Base-by-base conservation (phyloP, 306 rosid species). In the Prinsepia uniflora region DNA sequence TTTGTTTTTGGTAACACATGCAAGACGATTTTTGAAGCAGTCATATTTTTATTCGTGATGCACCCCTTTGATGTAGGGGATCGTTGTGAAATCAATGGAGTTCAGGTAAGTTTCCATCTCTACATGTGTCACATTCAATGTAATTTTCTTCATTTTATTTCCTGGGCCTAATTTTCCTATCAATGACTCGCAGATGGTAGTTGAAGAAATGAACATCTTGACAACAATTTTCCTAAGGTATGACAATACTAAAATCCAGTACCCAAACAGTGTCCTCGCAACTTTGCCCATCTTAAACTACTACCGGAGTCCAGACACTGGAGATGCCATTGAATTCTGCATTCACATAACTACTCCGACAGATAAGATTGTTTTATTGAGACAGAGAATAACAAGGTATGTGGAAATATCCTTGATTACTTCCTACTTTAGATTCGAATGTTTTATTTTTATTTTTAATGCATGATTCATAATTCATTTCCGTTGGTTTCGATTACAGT, bases 1-100 rank as follows among this genome's bases (percentile, higher is more conserved):
- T 94, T 94, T 73, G 58, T 94, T 65, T 94, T 94, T 65, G 99
- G 99, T 71, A 94, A 91, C 81, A 86, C 99, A 47, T 91, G 96
- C 83, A 91, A 89, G 87, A 94, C 96, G 9, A 22, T 87, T 46
- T 94, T 94, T 65, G 99, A 94, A 81, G 88, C 97, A 56, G 78
- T 91, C 48, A 36, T 94, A 53, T 94, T 94, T 83, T 80, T 94
- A 71, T 94, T 94, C 22, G 92, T 87, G 67, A 86, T 89, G 88
- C 99, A 94, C 73, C 99, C 99, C 6, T 94, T 82, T 76, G 99
- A 95, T 0, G 99, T 95, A 42, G 99, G 99, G 72, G 99, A 95
- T 56, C 76, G 99, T 68, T 95, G 99, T 57, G 99, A 95, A 75
- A 89, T 95, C 52, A 96, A 91, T 0, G 87, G 83, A 56, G 70